These are phyloP conservation scores for Millerozyma acaciae DNA, from an alignment of 805 yeast species.

Conservation along the genomic window DNA sequence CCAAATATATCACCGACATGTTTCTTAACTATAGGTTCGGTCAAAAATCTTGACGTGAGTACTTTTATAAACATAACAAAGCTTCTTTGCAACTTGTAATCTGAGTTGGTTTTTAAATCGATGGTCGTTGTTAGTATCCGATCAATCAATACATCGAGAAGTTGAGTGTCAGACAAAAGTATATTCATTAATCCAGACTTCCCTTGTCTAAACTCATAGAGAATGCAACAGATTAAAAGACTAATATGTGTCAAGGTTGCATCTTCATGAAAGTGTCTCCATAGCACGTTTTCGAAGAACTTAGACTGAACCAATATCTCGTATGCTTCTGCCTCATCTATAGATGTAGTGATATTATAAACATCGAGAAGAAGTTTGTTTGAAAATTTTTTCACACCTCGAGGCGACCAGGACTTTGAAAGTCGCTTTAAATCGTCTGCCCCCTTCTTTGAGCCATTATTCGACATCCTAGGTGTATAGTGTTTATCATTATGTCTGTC, in stretches of 20 bases:
- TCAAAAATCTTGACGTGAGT: slow-evolving; percentile 4
- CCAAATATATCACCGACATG: slow-evolving; percentile 27
- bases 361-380: slow-evolving; percentile 15
- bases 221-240: slow-evolving; percentile 18
- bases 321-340: slow-evolving; percentile 2
- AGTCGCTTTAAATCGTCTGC: slow-evolving; percentile 1
- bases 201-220: slow-evolving; percentile 11
- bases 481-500: too few species aligned
- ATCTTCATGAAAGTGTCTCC: slow-evolving; percentile 40
- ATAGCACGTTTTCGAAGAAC: slow-evolving; percentile 29
- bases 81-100: slow-evolving; percentile 13
- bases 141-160: slow-evolving; percentile 23
- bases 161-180: slow-evolving; percentile 15
- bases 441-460: too few species aligned
- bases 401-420: slow-evolving; percentile 18
- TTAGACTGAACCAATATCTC: slow-evolving; percentile 13
- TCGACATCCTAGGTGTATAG: too few species aligned
- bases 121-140: slow-evolving; percentile 24
- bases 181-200: slow-evolving; percentile 8
- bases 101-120: slow-evolving; percentile 9
- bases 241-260: slow-evolving; percentile 38
- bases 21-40: slow-evolving; percentile 2
- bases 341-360: slow-evolving; percentile 5
- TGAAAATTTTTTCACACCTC: slow-evolving; percentile 13
- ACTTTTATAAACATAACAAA: slow-evolving; percentile 14